Evolutionary conservation across 805 yeast genomes (phyloP).

Genomic region (Wickerhamomyces sydowiorum): DNA sequence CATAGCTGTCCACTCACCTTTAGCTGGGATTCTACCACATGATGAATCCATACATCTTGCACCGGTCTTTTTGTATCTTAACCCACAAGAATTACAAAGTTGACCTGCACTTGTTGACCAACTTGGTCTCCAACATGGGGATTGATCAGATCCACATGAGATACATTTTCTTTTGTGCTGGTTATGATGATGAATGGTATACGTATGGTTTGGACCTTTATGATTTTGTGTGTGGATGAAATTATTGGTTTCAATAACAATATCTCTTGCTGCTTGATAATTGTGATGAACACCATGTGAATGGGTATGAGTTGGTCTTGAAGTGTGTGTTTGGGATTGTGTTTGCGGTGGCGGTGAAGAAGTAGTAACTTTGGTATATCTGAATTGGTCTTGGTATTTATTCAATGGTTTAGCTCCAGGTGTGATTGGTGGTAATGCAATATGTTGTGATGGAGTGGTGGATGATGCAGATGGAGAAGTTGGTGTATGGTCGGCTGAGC

Average conservation of each 20-base stretch:
- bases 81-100: constrained; percentile 93
- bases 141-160: constrained; percentile 84
- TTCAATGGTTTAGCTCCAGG: not conserved
- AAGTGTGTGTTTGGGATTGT: not conserved
- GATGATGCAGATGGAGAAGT: constrained; percentile 1
- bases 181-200: constrained; percentile 23
- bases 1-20: constrained; percentile 92
- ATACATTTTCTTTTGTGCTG: constrained; percentile 57
- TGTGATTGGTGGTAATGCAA: not conserved
- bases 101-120: constrained; percentile 94
- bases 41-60: constrained; percentile 74
- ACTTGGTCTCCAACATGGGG: constrained; percentile 98
- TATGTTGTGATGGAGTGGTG: not conserved
- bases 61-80: constrained; percentile 89
- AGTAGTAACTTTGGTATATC: too few relatives aligned
- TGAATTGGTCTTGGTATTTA: not conserved
- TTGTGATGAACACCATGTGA: constrained; percentile 4
- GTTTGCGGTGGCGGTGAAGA: not conserved
- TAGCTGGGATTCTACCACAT: constrained; percentile 90
- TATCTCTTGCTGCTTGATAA: constrained; percentile 7
- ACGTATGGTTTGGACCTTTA: constrained; percentile 23
- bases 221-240: constrained; percentile 23
- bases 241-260: constrained; percentile 10
- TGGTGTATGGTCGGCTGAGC: not conserved
- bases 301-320: constrained; percentile 3